Evolutionary conservation across 2,329 filamentous ascomycete species (phyloP).

Genomic region (Penicillium freii): DNA sequence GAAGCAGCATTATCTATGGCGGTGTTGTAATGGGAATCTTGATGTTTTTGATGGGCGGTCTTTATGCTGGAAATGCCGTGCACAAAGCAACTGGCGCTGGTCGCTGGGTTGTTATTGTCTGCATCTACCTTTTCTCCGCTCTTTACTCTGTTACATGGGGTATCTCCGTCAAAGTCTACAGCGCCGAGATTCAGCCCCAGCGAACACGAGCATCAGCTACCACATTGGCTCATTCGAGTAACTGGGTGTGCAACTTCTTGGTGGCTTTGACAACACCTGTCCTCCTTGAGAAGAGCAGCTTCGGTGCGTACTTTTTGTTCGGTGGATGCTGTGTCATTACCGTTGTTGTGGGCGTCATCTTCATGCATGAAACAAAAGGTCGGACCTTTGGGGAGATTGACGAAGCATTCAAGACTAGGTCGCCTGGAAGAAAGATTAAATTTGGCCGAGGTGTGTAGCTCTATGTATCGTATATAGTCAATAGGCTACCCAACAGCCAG

Average conservation of each 20-base stretch:
- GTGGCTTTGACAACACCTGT: slow-evolving; percentile 48
- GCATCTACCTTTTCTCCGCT: slow-evolving; percentile 26
- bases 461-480: background rate
- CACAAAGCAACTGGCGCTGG: slow-evolving; percentile 29
- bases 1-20: slow-evolving; percentile 54
- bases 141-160: slow-evolving; percentile 49
- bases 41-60: slow-evolving; percentile 37
- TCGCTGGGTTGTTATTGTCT: slow-evolving; percentile 30
- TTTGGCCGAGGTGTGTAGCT: background rate
- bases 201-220: slow-evolving; percentile 56
- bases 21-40: slow-evolving; percentile 50
- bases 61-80: slow-evolving; percentile 35
- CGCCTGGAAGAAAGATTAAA: background rate
- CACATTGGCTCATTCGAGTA: slow-evolving; percentile 52
- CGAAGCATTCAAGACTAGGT: slow-evolving; percentile 42
- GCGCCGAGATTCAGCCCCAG: slow-evolving; percentile 58
- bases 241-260: slow-evolving; percentile 50
- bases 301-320: slow-evolving; percentile 50
- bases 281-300: slow-evolving; percentile 44
- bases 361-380: slow-evolving; percentile 54
- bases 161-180: slow-evolving; percentile 57
- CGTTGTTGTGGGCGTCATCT: slow-evolving; percentile 39
- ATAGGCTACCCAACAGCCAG: background rate
- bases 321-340: slow-evolving; percentile 43
- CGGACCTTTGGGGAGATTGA: slow-evolving; percentile 52